phyloP scores from a whole-genome alignment of 768 basidiomycete species.

The Kwoniella sp. region DNA sequence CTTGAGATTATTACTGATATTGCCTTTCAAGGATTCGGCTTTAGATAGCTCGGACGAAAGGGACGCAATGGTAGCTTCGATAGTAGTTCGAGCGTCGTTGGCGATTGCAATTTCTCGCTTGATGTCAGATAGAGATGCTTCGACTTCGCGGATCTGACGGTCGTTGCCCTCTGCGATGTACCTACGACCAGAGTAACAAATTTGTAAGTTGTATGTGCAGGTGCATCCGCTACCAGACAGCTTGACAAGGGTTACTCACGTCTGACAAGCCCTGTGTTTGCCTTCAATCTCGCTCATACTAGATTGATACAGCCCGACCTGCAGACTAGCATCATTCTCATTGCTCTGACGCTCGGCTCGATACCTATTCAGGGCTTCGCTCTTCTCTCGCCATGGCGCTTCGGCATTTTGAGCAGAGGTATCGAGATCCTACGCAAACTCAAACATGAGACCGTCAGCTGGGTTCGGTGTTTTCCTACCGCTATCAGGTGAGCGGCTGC shows the following conservation, averaged over 20 bases:
- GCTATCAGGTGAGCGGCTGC: too few species aligned
- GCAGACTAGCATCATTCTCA: constrained; percentile 46
- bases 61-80: constrained; percentile 58
- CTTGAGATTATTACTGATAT: constrained; percentile 72
- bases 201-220: too few species aligned
- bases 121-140: constrained; percentile 61
- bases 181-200: constrained; percentile 57
- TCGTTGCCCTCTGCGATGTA: constrained; percentile 72
- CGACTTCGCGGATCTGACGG: constrained; percentile 65
- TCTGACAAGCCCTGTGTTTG: constrained; percentile 46
- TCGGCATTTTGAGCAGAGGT: constrained; percentile 43
- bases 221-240: too few species aligned
- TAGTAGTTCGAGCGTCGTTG: constrained; percentile 54
- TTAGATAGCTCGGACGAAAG: constrained; percentile 71
- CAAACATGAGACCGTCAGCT: too few species aligned
- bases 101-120: constrained; percentile 60
- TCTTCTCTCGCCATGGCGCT: constrained; percentile 48
- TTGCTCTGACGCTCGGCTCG: constrained; percentile 39
- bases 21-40: constrained; percentile 40
- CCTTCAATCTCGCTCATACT: constrained; percentile 43
- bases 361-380: constrained; percentile 39
- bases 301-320: constrained; percentile 46
- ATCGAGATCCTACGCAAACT: constrained; percentile 42
- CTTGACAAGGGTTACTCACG: too few species aligned
- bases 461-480: too few species aligned